Percentiles rank a stretch among this genome's conserved stretches.
phyloP scores from a whole-genome alignment of 2,329 filamentous ascomycete genomes.

The Harringtonia aguacate region DNA sequence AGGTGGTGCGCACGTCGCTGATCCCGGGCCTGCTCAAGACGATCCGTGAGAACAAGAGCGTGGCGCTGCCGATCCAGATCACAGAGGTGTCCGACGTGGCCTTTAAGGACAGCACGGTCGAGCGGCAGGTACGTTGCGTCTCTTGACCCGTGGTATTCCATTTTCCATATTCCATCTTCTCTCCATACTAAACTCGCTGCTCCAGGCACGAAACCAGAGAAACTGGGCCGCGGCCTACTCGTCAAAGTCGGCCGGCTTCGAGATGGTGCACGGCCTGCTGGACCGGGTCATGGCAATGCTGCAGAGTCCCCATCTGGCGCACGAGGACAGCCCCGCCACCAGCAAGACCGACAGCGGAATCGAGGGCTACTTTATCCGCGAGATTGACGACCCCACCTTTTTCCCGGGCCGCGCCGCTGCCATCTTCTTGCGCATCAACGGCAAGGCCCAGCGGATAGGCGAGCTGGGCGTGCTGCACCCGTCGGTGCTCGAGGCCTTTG shows the following conservation, averaged over 20 bases:
- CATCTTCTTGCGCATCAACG: conserved; percentile 64
- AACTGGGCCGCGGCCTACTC: conserved; percentile 96
- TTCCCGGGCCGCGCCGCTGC: conserved; percentile 83
- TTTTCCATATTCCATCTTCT: too few relatives aligned
- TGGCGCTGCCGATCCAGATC: conserved; percentile 80
- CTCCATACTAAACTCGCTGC: not conserved
- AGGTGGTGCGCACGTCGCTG: conserved; percentile 79
- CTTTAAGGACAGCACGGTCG: conserved; percentile 71
- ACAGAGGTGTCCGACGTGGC: conserved; percentile 88
- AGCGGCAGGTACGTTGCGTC: conserved; percentile 48
- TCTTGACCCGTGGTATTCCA: not conserved
- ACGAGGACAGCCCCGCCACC: conserved; percentile 61
- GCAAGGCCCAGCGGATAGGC: conserved; percentile 69
- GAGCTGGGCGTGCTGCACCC: conserved; percentile 93
- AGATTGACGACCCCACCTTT: conserved; percentile 84
- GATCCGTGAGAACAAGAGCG: conserved; percentile 83
- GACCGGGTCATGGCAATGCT: conserved; percentile 92
- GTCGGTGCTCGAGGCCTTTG: conserved; percentile 84
- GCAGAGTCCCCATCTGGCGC: conserved; percentile 66
- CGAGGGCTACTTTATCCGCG: conserved; percentile 81
- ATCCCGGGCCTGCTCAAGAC: conserved; percentile 87
- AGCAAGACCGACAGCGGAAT: too few relatives aligned
- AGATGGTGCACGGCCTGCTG: conserved; percentile 86
- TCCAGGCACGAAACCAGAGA: conserved; percentile 68
- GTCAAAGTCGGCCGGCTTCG: conserved; percentile 88